Evolutionary conservation across 805 yeast genomes (phyloP).

Genomic region (Candida piceae): DNA sequence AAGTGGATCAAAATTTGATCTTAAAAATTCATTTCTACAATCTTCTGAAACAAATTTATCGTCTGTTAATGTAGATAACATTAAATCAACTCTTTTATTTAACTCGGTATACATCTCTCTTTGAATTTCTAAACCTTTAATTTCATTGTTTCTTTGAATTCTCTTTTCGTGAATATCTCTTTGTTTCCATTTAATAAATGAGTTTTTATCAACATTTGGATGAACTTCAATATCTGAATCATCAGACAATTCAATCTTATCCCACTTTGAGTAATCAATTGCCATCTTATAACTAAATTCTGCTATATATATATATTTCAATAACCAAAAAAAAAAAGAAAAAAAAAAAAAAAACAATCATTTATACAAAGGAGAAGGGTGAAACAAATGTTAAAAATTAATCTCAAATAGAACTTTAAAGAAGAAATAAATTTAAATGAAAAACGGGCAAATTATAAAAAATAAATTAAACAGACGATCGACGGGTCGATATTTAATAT

Average conservation of each 20-base stretch:
- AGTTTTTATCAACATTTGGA: constrained; percentile 92
- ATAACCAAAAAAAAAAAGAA: too few species aligned
- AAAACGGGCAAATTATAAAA: too few species aligned
- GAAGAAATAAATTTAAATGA: too few species aligned
- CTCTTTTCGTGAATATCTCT: constrained; percentile 95
- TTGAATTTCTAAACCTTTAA: constrained; percentile 70
- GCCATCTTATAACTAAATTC: too few species aligned
- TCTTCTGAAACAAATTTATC: constrained; percentile 32
- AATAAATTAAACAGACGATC: too few species aligned
- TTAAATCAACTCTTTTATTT: constrained; percentile 63
- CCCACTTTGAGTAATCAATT: constrained; percentile 97
- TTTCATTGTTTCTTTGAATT: constrained; percentile 70
- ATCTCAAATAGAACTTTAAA: too few species aligned
- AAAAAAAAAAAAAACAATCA: too few species aligned
- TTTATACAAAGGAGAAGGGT: too few species aligned
- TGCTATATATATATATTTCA: too few species aligned
- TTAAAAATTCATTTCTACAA: constrained; percentile 38
- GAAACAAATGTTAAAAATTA: too few species aligned
- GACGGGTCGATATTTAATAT: too few species aligned
- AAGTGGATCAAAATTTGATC: constrained; percentile 47
- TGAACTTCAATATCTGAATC: constrained; percentile 97
- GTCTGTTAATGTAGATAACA: constrained; percentile 40
- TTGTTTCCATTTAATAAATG: constrained; percentile 95
- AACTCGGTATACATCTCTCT: constrained; percentile 74
- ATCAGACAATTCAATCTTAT: constrained; percentile 89